phyloP scores from a whole-genome alignment of 148 eudicot species.

The Rhododendron molle region DNA sequence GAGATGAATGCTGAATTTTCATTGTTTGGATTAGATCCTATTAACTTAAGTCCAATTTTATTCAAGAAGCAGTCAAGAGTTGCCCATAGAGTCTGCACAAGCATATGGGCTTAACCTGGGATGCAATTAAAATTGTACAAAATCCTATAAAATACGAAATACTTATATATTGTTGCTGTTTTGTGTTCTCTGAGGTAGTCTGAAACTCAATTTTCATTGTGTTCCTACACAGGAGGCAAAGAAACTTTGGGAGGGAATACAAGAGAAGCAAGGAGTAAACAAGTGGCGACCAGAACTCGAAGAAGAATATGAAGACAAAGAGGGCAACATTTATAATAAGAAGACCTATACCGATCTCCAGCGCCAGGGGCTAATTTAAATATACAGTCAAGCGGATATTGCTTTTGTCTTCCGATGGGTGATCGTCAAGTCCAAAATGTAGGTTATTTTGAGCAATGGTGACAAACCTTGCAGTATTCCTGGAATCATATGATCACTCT shows the following conservation, averaged over 20 bases:
- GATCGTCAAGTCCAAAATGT: not conserved
- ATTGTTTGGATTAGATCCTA: too few species aligned
- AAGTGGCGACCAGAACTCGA: conserved; percentile 98
- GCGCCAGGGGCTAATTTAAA: conserved; percentile 82
- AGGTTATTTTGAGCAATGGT: not conserved
- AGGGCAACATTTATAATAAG: conserved; percentile 93
- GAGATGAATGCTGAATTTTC: too few species aligned
- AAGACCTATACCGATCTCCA: conserved; percentile 88
- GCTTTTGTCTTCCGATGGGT: not conserved
- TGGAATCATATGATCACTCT: not conserved
- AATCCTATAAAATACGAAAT: too few species aligned
- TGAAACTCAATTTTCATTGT: not conserved
- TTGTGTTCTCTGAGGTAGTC: not conserved
- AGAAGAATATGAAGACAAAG: conserved; percentile 91
- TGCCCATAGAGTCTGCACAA: too few species aligned
- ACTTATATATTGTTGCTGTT: too few species aligned
- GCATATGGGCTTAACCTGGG: too few species aligned
- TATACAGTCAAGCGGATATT: not conserved
- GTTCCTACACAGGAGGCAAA: conserved; percentile 66
- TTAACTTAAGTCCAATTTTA: too few species aligned
- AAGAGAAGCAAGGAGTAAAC: conserved; percentile 75
- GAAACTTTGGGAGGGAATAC: conserved; percentile 85
- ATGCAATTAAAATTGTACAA: too few species aligned
- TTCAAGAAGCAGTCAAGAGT: too few species aligned
- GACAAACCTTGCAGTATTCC: not conserved